Percentiles rank a stretch among this genome's conserved stretches.
These are phyloP conservation scores for Linum usitatissimum DNA, from an alignment of 345 rosid genomes.

Conservation along the genomic window DNA sequence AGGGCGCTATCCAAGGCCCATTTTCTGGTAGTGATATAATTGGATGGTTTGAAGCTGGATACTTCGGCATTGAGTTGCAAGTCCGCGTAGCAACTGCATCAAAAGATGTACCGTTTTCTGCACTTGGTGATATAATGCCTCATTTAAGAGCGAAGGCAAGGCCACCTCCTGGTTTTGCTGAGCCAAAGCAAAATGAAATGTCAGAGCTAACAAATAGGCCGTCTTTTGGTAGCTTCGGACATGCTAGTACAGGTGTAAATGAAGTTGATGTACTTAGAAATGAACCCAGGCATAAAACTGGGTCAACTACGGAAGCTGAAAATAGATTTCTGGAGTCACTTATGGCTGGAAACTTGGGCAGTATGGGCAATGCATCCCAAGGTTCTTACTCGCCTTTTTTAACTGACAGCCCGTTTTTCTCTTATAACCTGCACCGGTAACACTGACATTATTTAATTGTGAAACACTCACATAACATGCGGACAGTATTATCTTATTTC, in stretches of 20 bases:
- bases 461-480: background rate
- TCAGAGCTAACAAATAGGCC: conserved; percentile 39
- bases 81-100: conserved; percentile 64
- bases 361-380: conserved; percentile 40
- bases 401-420: background rate
- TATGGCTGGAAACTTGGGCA: conserved; percentile 52
- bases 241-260: conserved; percentile 27
- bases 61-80: conserved; percentile 83
- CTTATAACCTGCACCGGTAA: background rate
- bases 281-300: conserved; percentile 45
- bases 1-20: conserved; percentile 89
- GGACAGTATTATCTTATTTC: background rate
- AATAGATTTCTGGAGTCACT: conserved; percentile 89
- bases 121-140: conserved; percentile 96
- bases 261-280: conserved; percentile 43
- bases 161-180: conserved; percentile 93
- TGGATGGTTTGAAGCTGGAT: conserved; percentile 98
- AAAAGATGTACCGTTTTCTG: conserved; percentile 53
- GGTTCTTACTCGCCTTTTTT: conserved; percentile 32
- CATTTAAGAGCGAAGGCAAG: conserved; percentile 90
- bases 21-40: conserved; percentile 78
- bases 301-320: conserved; percentile 67
- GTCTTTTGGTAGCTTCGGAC: conserved; percentile 38
- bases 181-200: conserved; percentile 51
- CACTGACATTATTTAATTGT: background rate